phyloP scores from a whole-genome alignment of 129 eudicot species.

The Centaurea solstitialis region DNA sequence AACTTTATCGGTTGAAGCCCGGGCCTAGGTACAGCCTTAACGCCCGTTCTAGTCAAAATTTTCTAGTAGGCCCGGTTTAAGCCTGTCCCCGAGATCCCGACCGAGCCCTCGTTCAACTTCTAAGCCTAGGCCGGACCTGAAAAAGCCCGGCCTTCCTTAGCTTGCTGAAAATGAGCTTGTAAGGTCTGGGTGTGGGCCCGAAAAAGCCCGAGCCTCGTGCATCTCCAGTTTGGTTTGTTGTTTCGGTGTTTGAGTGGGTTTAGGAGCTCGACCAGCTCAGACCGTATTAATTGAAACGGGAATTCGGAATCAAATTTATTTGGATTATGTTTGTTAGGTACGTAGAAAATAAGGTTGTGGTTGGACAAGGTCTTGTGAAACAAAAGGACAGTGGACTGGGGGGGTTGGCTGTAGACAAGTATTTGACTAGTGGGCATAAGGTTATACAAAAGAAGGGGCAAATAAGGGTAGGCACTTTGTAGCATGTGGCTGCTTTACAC shows the following conservation, averaged over 20 bases:
- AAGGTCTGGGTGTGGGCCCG: background rate
- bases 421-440: constrained; percentile 15
- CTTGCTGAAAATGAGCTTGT: background rate
- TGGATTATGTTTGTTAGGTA: constrained; percentile 10
- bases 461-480: constrained; percentile 4
- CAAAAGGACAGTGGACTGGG: constrained; percentile 22
- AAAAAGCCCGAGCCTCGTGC: background rate
- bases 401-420: constrained; percentile 14
- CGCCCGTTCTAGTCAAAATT: too few species aligned
- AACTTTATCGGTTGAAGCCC: background rate
- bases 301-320: background rate
- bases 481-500: constrained; percentile 37
- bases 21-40: too few species aligned
- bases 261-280: background rate
- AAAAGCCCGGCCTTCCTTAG: too few species aligned
- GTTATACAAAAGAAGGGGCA: constrained; percentile 13
- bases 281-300: background rate
- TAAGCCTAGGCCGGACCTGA: background rate
- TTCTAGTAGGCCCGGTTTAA: too few species aligned
- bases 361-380: constrained; percentile 23
- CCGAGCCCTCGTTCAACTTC: background rate
- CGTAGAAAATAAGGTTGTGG: background rate
- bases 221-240: background rate
- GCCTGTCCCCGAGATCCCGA: too few species aligned
- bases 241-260: background rate